Conservation (phyloP, 2,329 filamentous ascomycete genomes). For the Colletotrichum chrysophilum region DNA sequence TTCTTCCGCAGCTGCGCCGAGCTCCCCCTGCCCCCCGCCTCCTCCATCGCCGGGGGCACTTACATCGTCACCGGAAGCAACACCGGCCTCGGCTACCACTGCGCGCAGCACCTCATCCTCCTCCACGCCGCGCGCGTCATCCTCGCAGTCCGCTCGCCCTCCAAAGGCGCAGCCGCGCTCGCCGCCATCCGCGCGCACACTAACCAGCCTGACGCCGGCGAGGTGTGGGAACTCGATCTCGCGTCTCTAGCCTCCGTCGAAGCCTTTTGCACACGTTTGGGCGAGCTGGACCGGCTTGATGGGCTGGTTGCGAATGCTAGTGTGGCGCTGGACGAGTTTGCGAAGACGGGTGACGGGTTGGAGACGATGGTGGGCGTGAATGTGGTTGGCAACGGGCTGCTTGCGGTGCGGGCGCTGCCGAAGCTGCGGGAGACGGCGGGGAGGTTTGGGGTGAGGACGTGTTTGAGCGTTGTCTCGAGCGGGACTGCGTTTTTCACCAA, state of each 20-base stretch:
- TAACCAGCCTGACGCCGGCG: background rate
- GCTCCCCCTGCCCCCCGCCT: background rate
- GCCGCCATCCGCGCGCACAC: background rate
- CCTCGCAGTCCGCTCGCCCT: background rate
- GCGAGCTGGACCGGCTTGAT: background rate
- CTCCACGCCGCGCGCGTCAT: background rate
- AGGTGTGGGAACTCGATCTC: background rate
- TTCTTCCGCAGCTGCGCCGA: background rate
- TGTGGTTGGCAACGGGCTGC: background rate
- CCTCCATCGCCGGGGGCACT: background rate
- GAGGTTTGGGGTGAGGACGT: background rate
- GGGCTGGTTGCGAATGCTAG: background rate
- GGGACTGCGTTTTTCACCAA: background rate
- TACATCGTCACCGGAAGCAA: background rate
- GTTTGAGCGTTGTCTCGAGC: background rate
- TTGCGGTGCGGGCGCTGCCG: background rate
- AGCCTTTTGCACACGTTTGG: background rate
- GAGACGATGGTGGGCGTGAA: background rate
- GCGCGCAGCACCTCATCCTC: background rate
- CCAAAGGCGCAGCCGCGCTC: background rate
- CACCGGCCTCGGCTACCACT: background rate
- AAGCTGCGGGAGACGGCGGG: background rate
- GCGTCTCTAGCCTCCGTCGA: background rate
- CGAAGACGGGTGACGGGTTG: background rate
- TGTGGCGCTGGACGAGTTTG: background rate